Conservation (phyloP, 108 stramenopile species). For the Skeletonema menzelii region DNA sequence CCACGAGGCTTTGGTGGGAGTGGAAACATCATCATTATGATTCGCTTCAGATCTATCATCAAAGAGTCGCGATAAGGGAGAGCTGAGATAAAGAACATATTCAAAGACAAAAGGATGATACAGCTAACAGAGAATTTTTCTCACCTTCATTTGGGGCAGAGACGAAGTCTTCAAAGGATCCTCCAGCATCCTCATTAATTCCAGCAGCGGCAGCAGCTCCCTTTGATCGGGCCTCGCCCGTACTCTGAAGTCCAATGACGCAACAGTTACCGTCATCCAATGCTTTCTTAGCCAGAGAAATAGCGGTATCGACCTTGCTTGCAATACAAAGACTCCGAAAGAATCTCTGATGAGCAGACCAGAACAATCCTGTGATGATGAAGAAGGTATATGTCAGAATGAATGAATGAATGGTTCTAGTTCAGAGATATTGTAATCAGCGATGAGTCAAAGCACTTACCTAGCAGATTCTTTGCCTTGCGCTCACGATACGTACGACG, state of each 20-base stretch:
- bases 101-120: background rate
- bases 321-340: slow-evolving; percentile 70
- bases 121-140: background rate
- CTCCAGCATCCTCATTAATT: slow-evolving; percentile 25
- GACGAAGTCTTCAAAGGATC: slow-evolving; percentile 33
- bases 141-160: slow-evolving; percentile 38
- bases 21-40: slow-evolving; percentile 16
- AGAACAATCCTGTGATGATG: slow-evolving; percentile 40
- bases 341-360: slow-evolving; percentile 75
- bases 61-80: background rate
- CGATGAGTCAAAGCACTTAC: background rate
- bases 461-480: slow-evolving; percentile 5
- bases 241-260: slow-evolving; percentile 70
- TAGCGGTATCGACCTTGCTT: slow-evolving; percentile 60
- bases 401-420: background rate
- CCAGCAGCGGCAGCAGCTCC: slow-evolving; percentile 40
- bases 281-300: slow-evolving; percentile 52
- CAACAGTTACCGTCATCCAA: slow-evolving; percentile 55
- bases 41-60: background rate
- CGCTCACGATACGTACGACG: background rate
- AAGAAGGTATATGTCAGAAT: background rate
- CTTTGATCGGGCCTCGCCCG: slow-evolving; percentile 62
- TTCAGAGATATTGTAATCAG: background rate
- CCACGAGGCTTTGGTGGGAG: slow-evolving; percentile 13
- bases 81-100: background rate